Base-by-base conservation (phyloP, 441 rosid genomes). In the Populus trichocarpa region DNA sequence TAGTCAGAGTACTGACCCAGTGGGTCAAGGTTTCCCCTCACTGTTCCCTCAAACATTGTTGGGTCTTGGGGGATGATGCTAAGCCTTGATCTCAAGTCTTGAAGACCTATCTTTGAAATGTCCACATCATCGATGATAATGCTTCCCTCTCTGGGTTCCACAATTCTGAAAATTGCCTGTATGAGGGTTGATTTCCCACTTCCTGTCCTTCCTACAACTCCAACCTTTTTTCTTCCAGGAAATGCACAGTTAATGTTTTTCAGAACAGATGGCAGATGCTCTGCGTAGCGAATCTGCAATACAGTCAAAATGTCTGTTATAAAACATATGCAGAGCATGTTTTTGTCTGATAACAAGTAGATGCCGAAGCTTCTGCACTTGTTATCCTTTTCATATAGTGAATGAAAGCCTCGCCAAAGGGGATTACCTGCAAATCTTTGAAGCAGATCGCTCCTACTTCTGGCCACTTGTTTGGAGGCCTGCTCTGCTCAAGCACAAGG, bases 1-100 rank as follows among this genome's bases (percentile, higher is more conserved):
- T 32, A 20, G 75, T 95, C 98, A 2, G 93, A 80, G 83, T 95
- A 81, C 82, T 90, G 92, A 81, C 53, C 73, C 35, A 95, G 81
- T 70, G 97, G 96, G 77, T 95, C 99, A 40, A 95, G 95, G 86
- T 95, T 95, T 33, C 88, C 90, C 82, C 99, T 87, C 10, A 93
- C 90, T 14, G 96, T 90, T 86, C 97, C 99, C 78, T 92, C 95
- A 81, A 95, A 95, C 81, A 95, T 85, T 74, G 95, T 90, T 16
- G 98, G 98, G 84, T 95, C 99, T 83, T 95, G 97, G 7, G 99
- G 99, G 70, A 95, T 95, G 84, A 95, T 93, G 70, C 98, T 92
- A 70, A 95, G 96, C 76, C 95, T 90, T 75, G 96, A 88, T 84
- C 99, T 80, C 72, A 95, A 80, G 84, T 91, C 99, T 82, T 93